phyloP scores from a whole-genome alignment of 2,329 filamentous ascomycete genomes.

The Leptographium lundbergii region DNA sequence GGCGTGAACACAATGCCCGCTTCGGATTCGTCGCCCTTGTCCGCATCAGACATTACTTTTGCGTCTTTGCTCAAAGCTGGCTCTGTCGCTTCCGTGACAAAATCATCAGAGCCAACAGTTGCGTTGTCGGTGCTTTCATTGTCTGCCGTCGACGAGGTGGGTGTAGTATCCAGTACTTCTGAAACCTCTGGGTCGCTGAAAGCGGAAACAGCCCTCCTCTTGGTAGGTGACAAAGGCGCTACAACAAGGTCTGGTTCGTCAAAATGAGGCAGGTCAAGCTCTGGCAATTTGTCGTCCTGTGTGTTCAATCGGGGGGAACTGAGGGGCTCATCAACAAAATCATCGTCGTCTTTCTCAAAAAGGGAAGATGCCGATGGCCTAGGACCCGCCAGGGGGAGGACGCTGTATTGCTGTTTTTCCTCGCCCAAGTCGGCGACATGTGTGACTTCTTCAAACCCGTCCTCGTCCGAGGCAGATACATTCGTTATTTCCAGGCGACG shows the following conservation, averaged over 20 bases:
- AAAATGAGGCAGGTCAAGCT: constrained; percentile 29
- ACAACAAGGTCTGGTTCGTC: constrained; percentile 46
- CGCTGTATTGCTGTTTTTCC: constrained; percentile 23
- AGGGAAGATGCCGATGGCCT: constrained; percentile 21
- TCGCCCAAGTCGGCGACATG: constrained; percentile 58
- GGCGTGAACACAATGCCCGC: constrained; percentile 16
- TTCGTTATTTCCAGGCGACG: constrained; percentile 69
- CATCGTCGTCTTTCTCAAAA: constrained; percentile 51
- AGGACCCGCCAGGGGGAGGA: constrained; percentile 21
- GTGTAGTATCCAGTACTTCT: neutral
- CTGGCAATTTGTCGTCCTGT: constrained; percentile 41
- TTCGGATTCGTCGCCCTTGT: constrained; percentile 16
- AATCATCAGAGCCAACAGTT: constrained; percentile 3
- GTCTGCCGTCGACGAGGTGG: neutral
- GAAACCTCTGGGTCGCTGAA: neutral
- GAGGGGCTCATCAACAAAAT: constrained; percentile 68
- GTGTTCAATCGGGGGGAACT: constrained; percentile 54
- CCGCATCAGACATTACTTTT: constrained; percentile 8
- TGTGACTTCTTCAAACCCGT: constrained; percentile 85
- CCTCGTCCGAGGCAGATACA: constrained; percentile 56
- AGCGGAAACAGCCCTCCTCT: constrained; percentile 14
- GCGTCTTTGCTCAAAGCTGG: constrained; percentile 9
- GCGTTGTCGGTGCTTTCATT: neutral
- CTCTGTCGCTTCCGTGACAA: constrained; percentile 12
- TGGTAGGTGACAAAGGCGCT: constrained; percentile 43